These are phyloP conservation scores for Trichoderma gracile DNA, from an alignment of 2,329 filamentous ascomycete genomes.

Conservation along the genomic window DNA sequence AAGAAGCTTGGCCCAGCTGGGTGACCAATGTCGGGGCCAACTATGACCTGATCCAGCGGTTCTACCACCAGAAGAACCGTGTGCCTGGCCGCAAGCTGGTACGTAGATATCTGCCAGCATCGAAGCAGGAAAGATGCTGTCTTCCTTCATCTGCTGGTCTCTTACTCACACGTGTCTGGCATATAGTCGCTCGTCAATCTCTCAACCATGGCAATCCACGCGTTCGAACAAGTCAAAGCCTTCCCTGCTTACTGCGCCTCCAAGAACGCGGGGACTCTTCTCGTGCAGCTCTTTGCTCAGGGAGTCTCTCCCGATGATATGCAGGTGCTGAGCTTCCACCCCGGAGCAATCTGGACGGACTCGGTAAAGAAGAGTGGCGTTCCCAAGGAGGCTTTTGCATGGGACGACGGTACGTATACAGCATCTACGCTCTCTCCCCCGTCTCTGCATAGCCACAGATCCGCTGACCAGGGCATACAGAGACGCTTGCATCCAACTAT, in stretches of 20 bases:
- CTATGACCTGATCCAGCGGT: constrained; percentile 31
- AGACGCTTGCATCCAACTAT: constrained; percentile 32
- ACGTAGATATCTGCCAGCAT: constrained; percentile 25
- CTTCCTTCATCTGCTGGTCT: not conserved
- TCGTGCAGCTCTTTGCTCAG: constrained; percentile 39
- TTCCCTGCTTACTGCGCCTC: constrained; percentile 37
- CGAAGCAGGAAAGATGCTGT: not conserved
- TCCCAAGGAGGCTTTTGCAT: not conserved
- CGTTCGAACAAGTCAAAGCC: constrained; percentile 24
- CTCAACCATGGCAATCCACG: constrained; percentile 30
- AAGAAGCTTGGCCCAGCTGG: constrained; percentile 26
- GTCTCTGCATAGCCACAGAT: not conserved
- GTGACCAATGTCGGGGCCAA: constrained; percentile 24
- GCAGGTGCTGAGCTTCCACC: constrained; percentile 43
- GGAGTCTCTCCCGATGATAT: constrained; percentile 36
- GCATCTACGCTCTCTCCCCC: no score
- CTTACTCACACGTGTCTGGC: no score
- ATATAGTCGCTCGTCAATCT: constrained; percentile 8
- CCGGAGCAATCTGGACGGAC: constrained; percentile 39
- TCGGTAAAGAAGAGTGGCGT: constrained; percentile 28
- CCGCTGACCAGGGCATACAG: not conserved
- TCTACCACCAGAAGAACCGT: constrained; percentile 39
- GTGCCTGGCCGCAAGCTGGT: constrained; percentile 27
- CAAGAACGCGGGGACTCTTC: constrained; percentile 39
- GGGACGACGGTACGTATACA: constrained; percentile 13